A percentile compares a stretch with the other conserved stretches of the same genome.
Conservation (phyloP, 495 filamentous ascomycete species). For the Cercophora sp. region DNA sequence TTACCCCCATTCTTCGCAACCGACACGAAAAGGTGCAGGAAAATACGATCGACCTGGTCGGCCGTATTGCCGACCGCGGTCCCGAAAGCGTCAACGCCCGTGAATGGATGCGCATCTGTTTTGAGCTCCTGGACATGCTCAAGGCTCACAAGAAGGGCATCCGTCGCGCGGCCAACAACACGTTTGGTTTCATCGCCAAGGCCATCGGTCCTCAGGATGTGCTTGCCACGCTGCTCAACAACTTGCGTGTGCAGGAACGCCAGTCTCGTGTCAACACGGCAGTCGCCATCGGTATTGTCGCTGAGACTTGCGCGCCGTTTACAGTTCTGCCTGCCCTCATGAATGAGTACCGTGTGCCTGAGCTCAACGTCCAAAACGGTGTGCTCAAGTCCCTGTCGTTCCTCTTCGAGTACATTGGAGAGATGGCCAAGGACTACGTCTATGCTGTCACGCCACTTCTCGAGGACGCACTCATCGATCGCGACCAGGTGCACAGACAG, state of each 20-base stretch:
- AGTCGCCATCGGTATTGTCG: slow-evolving; percentile 99
- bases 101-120: slow-evolving; percentile 99
- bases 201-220: slow-evolving; percentile 98
- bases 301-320: slow-evolving; percentile 98
- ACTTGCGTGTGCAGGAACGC: slow-evolving; percentile 93
- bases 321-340: slow-evolving; percentile 98
- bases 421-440: slow-evolving; percentile 99
- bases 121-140: slow-evolving; percentile 97
- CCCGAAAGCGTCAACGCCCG: slow-evolving; percentile 93
- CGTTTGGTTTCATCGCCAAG: slow-evolving; percentile 99
- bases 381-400: slow-evolving; percentile 96
- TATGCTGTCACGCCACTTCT: slow-evolving; percentile 97
- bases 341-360: slow-evolving; percentile 99
- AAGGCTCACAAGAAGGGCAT: slow-evolving; percentile 99
- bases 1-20: slow-evolving; percentile 96
- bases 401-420: slow-evolving; percentile 98
- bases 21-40: slow-evolving; percentile 99
- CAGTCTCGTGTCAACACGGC: slow-evolving; percentile 98
- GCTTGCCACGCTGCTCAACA: slow-evolving; percentile 91
- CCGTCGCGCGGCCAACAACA: slow-evolving; percentile 97
- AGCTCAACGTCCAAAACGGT: slow-evolving; percentile 98
- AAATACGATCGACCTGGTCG: slow-evolving; percentile 98
- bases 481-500: slow-evolving; percentile 97
- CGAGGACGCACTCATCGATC: slow-evolving; percentile 95
- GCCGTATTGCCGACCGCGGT: slow-evolving; percentile 95